Evolutionary conservation across 495 filamentous ascomycete species (phyloP).

Genomic region (Oleoguttula mirabilis): DNA sequence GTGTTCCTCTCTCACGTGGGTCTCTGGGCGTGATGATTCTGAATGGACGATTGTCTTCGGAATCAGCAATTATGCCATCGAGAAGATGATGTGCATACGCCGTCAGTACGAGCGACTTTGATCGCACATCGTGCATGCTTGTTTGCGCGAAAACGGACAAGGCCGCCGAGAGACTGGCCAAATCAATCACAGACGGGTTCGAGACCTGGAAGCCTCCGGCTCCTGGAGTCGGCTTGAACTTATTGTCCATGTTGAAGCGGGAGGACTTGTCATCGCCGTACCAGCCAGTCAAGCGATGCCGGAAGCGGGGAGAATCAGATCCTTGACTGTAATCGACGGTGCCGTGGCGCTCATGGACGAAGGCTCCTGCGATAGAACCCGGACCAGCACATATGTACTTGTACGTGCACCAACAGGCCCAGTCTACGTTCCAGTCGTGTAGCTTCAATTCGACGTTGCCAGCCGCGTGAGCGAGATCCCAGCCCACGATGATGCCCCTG

Average conservation of each 20-base stretch:
- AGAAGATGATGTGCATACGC: slow-evolving; percentile 65
- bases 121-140: slow-evolving; percentile 53
- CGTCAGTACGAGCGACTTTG: slow-evolving; percentile 64
- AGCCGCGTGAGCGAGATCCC: slow-evolving; percentile 89
- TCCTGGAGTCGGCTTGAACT: slow-evolving; percentile 57
- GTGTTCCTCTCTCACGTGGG: slow-evolving; percentile 64
- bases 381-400: slow-evolving; percentile 92
- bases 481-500: slow-evolving; percentile 67
- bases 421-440: slow-evolving; percentile 89
- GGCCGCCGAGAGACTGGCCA: slow-evolving; percentile 60
- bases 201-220: slow-evolving; percentile 49
- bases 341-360: slow-evolving; percentile 63
- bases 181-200: slow-evolving; percentile 53
- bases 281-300: slow-evolving; percentile 62
- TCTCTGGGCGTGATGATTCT: slow-evolving; percentile 71
- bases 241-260: slow-evolving; percentile 65
- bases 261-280: slow-evolving; percentile 69
- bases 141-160: slow-evolving; percentile 67
- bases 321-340: slow-evolving; percentile 1
- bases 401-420: slow-evolving; percentile 89
- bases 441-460: slow-evolving; percentile 76
- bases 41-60: slow-evolving; percentile 37
- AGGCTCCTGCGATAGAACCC: slow-evolving; percentile 66
- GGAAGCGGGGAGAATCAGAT: slow-evolving; percentile 31
- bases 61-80: slow-evolving; percentile 22